phyloP scores from a whole-genome alignment of 1,139 yeast species.

The Diutina neorugosa region DNA sequence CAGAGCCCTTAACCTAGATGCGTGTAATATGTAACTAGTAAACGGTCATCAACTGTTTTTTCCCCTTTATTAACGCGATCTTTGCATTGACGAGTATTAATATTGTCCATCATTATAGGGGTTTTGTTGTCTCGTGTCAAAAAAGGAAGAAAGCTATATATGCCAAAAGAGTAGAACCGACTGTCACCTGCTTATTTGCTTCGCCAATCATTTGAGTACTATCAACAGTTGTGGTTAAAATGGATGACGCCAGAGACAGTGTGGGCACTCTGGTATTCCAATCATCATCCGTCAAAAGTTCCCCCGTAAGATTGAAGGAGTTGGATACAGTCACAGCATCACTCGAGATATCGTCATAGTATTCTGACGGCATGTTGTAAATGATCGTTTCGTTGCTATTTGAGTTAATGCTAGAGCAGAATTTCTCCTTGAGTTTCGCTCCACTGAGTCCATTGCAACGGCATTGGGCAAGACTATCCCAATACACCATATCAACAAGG shows the following conservation, averaged over 20 bases:
- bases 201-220: not conserved
- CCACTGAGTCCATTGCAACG: not conserved
- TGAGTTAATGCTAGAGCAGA: not conserved
- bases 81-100: no score
- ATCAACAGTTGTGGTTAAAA: not conserved
- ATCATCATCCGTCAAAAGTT: not conserved
- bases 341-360: not conserved
- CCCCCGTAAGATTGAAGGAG: not conserved
- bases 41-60: no score
- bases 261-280: not conserved
- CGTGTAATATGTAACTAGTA: no score
- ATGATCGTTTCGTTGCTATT: not conserved
- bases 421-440: not conserved
- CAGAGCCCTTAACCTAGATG: no score
- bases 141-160: not conserved
- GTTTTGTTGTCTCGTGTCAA: no score
- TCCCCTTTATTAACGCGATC: no score
- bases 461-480: not conserved
- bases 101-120: no score
- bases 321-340: not conserved
- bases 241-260: not conserved
- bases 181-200: not conserved
- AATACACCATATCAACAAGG: not conserved
- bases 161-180: not conserved
- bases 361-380: constrained; percentile 1